A percentile compares a stretch with the other conserved stretches of the same genome.
These are phyloP conservation scores for Hymenoscyphus fraxineus DNA, from an alignment of 2,329 filamentous ascomycete species.

Conservation along the genomic window DNA sequence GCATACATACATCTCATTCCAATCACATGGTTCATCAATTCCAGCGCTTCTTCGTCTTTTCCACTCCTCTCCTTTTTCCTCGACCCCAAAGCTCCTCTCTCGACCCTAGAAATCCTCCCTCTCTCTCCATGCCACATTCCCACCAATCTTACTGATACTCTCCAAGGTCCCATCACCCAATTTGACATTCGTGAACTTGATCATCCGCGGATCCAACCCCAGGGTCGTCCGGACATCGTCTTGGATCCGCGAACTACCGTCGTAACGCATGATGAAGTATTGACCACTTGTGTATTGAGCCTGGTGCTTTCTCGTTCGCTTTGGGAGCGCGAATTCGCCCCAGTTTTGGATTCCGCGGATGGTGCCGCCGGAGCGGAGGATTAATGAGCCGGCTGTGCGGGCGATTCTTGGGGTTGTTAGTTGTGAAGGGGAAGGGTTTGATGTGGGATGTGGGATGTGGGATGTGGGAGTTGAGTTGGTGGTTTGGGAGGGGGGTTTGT, in stretches of 20 bases:
- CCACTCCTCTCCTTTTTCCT: background rate
- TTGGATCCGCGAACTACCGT: conserved; percentile 70
- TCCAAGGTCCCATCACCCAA: conserved; percentile 63
- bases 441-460: background rate
- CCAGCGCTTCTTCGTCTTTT: background rate
- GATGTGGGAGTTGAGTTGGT: conserved; percentile 1
- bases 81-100: background rate
- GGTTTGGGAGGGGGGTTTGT: conserved; percentile 37
- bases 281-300: conserved; percentile 80
- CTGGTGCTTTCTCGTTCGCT: conserved; percentile 74
- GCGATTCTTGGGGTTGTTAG: conserved; percentile 63
- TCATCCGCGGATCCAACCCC: conserved; percentile 82
- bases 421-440: background rate
- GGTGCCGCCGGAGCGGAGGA: conserved; percentile 81
- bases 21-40: background rate
- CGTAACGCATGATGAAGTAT: conserved; percentile 98
- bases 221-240: conserved; percentile 71
- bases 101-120: conserved; percentile 20
- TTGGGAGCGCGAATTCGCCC: conserved; percentile 86
- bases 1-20: background rate
- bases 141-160: conserved; percentile 38
- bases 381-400: conserved; percentile 73
- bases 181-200: conserved; percentile 82
- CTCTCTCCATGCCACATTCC: conserved; percentile 30
- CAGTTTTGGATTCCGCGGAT: conserved; percentile 92